Base-by-base conservation (phyloP, 805 yeast species). In the Candida peoriensis region DNA sequence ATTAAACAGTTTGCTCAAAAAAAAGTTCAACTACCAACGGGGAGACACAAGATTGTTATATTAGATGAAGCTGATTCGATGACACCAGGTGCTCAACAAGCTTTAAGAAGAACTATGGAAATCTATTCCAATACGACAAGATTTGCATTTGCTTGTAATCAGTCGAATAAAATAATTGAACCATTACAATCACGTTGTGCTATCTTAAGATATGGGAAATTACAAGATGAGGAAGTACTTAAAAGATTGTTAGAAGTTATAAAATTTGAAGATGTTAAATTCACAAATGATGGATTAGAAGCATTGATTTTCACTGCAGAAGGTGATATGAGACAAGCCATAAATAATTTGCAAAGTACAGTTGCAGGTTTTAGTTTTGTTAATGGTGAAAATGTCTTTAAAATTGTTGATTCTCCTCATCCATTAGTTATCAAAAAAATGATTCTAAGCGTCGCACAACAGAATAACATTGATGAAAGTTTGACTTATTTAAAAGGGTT, bases 241-340 rank as follows among this genome's bases (percentile, higher is more conserved):
- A 71, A 76, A 45, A 71, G 96, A 41, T 63, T 93, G 34, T 57
- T 85, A 43, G 82, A 85, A 49, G 73, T 93, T 16, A 72, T 79
- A 30, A 69, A 79, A 45, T 50, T 60, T 3, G 97, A 93, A 57
- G 57, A 76, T 28, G 83, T 90, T 11, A 67, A 86, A 52, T 84
- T 76, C 58, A 76, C 89, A 13, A 84, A 87, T 42, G 96, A 87
- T 57, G 98, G 98, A 0, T 61, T 93, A 23, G 87, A 87, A 46
- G 97, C 98, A 0, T 70, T 93, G 39, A 78, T 93, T 12, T 93
- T 93, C 62, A 81, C 97, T 0, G 94, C 96, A 1, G 98, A 93
- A 55, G 98, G 98, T 40, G 98, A 93, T 56, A 90, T 93, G 98
- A 78, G 98, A 58, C 98, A 93, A 60, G 98, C 97, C 0, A 74